Percentiles rank a stretch among this genome's conserved stretches.
phyloP scores from a whole-genome alignment of 2,329 filamentous ascomycete species.

The Apiospora kogelbergensis region DNA sequence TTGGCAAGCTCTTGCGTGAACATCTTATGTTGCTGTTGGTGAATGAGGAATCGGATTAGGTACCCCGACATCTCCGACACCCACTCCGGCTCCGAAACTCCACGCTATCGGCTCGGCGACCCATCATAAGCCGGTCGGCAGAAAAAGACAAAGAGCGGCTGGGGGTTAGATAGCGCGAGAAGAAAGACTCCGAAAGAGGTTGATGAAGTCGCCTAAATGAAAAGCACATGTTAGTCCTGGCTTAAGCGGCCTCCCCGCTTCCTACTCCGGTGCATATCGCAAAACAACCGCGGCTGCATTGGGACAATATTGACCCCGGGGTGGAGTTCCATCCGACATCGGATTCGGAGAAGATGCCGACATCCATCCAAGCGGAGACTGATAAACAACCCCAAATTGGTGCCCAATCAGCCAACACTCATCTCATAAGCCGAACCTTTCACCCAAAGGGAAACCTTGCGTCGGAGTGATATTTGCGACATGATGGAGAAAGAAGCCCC shows the following conservation, averaged over 20 bases:
- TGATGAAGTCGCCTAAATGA: too few relatives aligned
- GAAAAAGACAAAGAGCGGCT: too few relatives aligned
- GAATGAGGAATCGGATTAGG: too few relatives aligned
- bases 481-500: constrained; percentile 18
- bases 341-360: constrained; percentile 1
- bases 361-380: not conserved
- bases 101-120: not conserved
- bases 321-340: not conserved
- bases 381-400: not conserved
- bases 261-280: not conserved
- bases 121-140: not conserved
- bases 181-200: too few relatives aligned
- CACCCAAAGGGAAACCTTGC: not conserved
- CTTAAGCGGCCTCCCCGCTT: not conserved
- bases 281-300: not conserved
- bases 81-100: not conserved
- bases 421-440: not conserved
- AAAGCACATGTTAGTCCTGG: too few relatives aligned
- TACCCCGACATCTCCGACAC: not conserved
- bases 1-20: too few relatives aligned
- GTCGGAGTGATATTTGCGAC: not conserved
- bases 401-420: not conserved
- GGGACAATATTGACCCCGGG: not conserved
- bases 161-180: too few relatives aligned
- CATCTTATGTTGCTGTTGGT: too few relatives aligned